phyloP scores from a whole-genome alignment of 192 early-diverging fungal species.

The Backusella sp. region DNA sequence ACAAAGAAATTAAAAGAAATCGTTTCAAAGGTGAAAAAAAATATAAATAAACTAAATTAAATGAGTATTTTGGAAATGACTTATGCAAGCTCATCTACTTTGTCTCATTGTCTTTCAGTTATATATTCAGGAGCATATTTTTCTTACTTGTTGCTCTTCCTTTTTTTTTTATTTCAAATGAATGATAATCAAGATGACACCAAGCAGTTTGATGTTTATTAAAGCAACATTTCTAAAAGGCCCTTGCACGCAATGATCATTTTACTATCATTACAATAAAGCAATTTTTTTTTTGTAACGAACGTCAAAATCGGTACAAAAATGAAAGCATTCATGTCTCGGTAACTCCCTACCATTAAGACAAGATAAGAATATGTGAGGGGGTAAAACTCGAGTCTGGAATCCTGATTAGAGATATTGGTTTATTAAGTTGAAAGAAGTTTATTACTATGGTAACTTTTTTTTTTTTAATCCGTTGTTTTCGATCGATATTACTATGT shows the following conservation, averaged over 20 bases:
- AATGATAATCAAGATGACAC: not conserved
- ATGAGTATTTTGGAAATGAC: not conserved
- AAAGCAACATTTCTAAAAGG: not conserved
- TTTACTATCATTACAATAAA: not conserved
- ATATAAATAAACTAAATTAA: constrained; percentile 6
- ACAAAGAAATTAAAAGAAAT: not conserved
- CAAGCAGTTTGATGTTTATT: not conserved
- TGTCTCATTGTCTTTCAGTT: not conserved
- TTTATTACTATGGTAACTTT: not conserved
- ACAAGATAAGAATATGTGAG: not conserved
- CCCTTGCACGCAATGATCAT: not conserved
- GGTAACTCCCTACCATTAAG: constrained; percentile 1
- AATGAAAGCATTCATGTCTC: not conserved
- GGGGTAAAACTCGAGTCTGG: not conserved
- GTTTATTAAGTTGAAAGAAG: not conserved
- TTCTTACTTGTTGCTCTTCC: not conserved
- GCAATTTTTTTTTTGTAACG: not conserved
- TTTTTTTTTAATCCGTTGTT: not conserved
- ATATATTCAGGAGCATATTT: not conserved
- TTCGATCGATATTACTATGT: not conserved
- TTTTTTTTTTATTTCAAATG: not conserved
- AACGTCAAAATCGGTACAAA: constrained; percentile 7
- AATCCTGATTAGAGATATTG: not conserved
- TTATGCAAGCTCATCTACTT: not conserved
- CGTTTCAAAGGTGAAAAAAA: not conserved